Base-by-base conservation (phyloP, 805 yeast species). In the Pichia manshurica region DNA sequence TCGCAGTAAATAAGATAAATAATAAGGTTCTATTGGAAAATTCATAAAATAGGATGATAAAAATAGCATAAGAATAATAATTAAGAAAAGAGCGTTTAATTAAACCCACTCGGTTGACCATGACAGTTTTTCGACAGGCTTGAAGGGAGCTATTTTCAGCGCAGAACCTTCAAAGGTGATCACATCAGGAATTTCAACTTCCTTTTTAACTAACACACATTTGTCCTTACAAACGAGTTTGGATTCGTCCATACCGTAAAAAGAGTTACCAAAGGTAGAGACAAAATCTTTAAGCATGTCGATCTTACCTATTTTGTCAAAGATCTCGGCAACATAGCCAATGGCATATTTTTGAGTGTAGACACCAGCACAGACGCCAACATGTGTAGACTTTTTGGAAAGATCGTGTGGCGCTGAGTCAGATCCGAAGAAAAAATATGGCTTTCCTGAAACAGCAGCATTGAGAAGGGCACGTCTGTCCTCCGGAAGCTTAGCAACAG, bases 381-480 rank as follows among this genome's bases (percentile, higher is more conserved):
- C 70, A 55, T 80, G 88, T 51, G 76, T 82, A 22, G 87, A 73
- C 66, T 95, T 95, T 50, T 81, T 81, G 53, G 78, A 77, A 22
- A 87, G 60, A 7, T 96, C 95, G 64, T 93, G 99, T 22, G 99
- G 99, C 28, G 99, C 99, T 20, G 96, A 87, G 65, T 93, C 99
- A 1, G 96, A 87, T 6, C 99, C 99, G 62, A 90, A 93, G 71
- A 93, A 87, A 66, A 90, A 93, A 72, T 82, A 90, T 37, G 95
- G 87, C 56, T 84, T 81, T 5, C 98, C 98, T 1, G 93, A 81
- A 8, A 86, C 82, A 2, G 97, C 99, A 35, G 99, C 98, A 33
- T 72, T 73, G 6, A 93, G 75, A 38, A 93, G 70, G 1, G 96
- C 91, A 47, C 78, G 73, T 57, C 84, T 81, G 62, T 93, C 99